Evolutionary conservation across 306 rosid species (phyloP), one percentile per base, ranked within the genome.

Genomic region (Cicer yamashitae): DNA sequence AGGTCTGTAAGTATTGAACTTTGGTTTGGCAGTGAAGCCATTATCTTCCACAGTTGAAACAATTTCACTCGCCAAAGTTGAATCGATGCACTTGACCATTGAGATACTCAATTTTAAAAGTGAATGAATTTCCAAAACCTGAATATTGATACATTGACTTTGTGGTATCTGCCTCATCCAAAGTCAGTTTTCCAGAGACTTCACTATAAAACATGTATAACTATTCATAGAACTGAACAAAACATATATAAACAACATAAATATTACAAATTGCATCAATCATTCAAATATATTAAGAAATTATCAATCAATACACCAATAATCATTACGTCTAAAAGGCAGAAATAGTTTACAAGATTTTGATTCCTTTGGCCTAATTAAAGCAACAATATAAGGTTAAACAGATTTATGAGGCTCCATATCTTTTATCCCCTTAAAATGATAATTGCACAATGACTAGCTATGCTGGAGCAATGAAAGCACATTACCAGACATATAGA

Each of bases 11-110:
- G 34, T 25, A 25, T 25, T 25, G 34, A 25, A 25, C 34, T 25
- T 25, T 25, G 34, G 34, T 25, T 25, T 25, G 34, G 34, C 34
- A 25, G 34, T 25, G 30, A 25, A 25, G 30, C 30, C 30, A 25
- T 25, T 25, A 25, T 25, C 34, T 25, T 25, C 34, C 34, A 25
- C 4, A 3, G 34, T 25, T 25, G 4, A 25, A 18, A 18, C 20
- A 18, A 73, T 38, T 50, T 48, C 72, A 84, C 96, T 92, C 80
- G 92, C 99, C 96, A 73, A 84, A 89, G 81, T 81, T 86, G 43
- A 94, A 54, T 37, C 97, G 92, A 89, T 92, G 99, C 14, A 90
- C 87, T 77, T 82, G 96, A 64, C 99, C 96, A 81, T 81, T 89
- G 8, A 8, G 84, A 86, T 94, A 96, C 84, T 84, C 96, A 83